Evolutionary conservation across 495 filamentous ascomycete genomes (phyloP).

Genomic region (Hyaloscypha hepaticicola): DNA sequence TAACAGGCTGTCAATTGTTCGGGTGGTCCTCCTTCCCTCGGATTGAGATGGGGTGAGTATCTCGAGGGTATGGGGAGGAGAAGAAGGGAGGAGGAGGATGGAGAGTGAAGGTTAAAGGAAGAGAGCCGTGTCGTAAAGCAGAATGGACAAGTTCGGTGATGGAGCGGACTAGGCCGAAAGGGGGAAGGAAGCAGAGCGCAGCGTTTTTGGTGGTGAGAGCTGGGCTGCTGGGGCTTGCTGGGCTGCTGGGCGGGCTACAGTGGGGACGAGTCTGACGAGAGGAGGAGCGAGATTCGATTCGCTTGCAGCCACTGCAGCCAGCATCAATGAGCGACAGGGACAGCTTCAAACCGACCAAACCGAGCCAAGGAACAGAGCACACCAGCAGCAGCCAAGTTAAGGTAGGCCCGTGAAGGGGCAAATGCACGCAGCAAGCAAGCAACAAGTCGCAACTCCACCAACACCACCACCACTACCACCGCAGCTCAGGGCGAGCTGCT

Average conservation of each 20-base stretch:
- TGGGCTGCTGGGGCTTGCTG: not conserved
- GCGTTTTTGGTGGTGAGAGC: not conserved
- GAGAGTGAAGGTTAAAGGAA: constrained; percentile 15
- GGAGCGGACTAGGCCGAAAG: not conserved
- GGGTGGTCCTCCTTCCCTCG: constrained; percentile 26
- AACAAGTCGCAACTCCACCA: no score
- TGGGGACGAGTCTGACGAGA: not conserved
- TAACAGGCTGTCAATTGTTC: constrained; percentile 29
- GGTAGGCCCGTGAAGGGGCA: no score
- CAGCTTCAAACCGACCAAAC: not conserved
- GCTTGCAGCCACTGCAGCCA: not conserved
- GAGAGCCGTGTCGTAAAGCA: constrained; percentile 6
- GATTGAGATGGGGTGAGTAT: constrained; percentile 8
- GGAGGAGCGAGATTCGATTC: not conserved
- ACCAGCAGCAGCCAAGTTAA: not conserved
- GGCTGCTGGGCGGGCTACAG: not conserved
- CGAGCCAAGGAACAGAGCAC: not conserved
- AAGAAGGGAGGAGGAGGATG: constrained; percentile 10
- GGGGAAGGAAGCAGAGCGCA: not conserved
- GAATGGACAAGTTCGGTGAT: not conserved
- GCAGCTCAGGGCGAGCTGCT: not conserved
- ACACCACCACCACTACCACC: not conserved
- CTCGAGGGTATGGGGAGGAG: constrained; percentile 22
- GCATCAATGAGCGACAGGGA: not conserved
- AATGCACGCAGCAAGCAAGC: no score